Evolutionary conservation across 2,329 filamentous ascomycete genomes (phyloP).

Genomic region (Xylariaceae sp.): DNA sequence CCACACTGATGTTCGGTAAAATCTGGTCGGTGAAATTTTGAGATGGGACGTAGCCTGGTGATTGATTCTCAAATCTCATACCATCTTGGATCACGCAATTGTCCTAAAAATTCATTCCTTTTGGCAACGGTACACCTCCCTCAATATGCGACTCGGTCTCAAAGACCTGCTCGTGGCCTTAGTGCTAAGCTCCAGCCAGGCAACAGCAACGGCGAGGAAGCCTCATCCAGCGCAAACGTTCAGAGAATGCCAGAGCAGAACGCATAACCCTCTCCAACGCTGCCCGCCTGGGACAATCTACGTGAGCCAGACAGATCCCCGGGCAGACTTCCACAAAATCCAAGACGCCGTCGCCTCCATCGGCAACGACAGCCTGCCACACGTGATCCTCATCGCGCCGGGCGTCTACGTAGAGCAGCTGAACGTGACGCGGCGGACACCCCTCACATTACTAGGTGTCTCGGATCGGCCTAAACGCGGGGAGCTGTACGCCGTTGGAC

Average conservation of each 20-base stretch:
- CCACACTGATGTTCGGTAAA: too few species aligned
- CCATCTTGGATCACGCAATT: too few species aligned
- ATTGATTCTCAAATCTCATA: too few species aligned
- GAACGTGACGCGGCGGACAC: conserved; percentile 57
- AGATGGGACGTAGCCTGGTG: too few species aligned
- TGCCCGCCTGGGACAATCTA: conserved; percentile 38
- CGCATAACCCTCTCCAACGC: conserved; percentile 31
- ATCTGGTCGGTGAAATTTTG: too few species aligned
- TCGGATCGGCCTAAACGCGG: conserved; percentile 36
- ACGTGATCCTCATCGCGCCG: conserved; percentile 54
- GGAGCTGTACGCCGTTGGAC: conserved; percentile 27
- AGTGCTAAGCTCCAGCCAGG: conserved; percentile 1
- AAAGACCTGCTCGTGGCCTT: conserved; percentile 6
- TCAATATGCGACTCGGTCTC: conserved; percentile 5
- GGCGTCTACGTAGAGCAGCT: conserved; percentile 60
- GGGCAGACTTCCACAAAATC: conserved; percentile 35
- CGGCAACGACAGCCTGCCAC: conserved; percentile 36
- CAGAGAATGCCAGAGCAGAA: conserved; percentile 30
- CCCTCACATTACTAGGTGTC: conserved; percentile 57
- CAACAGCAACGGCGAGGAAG: background rate
- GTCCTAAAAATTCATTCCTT: too few species aligned
- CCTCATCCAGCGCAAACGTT: conserved; percentile 26
- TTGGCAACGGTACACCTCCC: too few species aligned
- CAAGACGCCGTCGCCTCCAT: conserved; percentile 38
- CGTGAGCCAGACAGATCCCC: conserved; percentile 32